Percentiles rank a stretch among this genome's conserved stretches.
phyloP scores from a whole-genome alignment of 192 early-diverging fungal genomes.

The Helicostylum pulchrum region DNA sequence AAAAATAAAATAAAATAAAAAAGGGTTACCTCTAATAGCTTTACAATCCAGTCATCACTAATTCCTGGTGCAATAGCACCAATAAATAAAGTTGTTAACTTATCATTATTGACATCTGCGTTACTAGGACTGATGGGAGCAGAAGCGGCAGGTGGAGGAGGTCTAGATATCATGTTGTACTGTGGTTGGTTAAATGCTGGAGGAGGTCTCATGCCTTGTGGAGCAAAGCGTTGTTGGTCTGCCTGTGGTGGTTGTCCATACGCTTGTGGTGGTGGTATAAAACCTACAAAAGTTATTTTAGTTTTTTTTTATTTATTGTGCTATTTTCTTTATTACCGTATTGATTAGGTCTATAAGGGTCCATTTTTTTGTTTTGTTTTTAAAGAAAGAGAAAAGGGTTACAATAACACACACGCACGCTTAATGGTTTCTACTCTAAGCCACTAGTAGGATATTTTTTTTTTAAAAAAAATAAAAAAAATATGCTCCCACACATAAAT shows the following conservation, averaged over 20 bases:
- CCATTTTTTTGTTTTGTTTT: not conserved
- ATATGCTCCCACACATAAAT: not conserved
- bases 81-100: conserved; percentile 69
- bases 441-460: not conserved
- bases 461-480: no score
- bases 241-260: conserved; percentile 1
- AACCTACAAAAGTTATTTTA: not conserved
- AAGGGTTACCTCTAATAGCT: conserved; percentile 52
- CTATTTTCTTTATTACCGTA: conserved; percentile 1
- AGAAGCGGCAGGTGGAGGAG: not conserved
- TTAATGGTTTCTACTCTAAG: not conserved
- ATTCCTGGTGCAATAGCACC: conserved; percentile 67
- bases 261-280: not conserved
- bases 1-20: no score
- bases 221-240: not conserved
- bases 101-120: conserved; percentile 43
- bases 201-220: not conserved
- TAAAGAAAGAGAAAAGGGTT: conserved; percentile 1
- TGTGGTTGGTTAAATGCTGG: no score
- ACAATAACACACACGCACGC: not conserved
- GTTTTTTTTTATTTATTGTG: not conserved
- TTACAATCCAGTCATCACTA: conserved; percentile 62
- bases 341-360: conserved; percentile 20
- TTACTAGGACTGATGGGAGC: conserved; percentile 1
- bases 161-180: no score